Percentiles rank a stretch among this genome's conserved stretches.
These are phyloP conservation scores for Thinopyrum elongatum DNA, from an alignment of 176 grass and related monocot species.

Conservation along the genomic window DNA sequence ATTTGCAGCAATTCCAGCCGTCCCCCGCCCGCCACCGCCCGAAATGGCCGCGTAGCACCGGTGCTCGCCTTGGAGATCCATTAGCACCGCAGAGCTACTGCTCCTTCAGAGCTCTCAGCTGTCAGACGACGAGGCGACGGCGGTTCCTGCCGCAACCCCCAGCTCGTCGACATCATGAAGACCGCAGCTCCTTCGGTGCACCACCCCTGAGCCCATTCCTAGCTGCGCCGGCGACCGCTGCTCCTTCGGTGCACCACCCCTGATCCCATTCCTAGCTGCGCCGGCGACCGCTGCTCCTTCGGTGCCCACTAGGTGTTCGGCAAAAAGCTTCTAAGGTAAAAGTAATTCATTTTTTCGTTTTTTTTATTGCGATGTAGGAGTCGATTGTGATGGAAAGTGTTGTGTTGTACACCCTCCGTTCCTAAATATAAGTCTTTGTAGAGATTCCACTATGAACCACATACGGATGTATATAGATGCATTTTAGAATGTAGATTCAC, in stretches of 20 bases:
- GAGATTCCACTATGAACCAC: too few species aligned
- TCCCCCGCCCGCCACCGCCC: too few species aligned
- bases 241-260: neutral
- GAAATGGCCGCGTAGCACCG: neutral
- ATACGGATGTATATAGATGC: too few species aligned
- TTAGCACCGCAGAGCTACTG: neutral
- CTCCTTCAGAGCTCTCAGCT: neutral
- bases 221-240: too few species aligned
- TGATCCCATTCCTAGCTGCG: neutral
- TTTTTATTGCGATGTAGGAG: neutral
- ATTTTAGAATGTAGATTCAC: too few species aligned
- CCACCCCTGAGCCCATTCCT: too few species aligned
- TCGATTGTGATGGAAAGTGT: neutral
- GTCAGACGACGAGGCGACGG: neutral
- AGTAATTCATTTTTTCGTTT: neutral
- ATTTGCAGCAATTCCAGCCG: neutral
- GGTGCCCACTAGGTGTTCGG: neutral
- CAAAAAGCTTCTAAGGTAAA: neutral
- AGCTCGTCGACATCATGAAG: neutral
- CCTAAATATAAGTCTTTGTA: too few species aligned
- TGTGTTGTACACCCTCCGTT: too few species aligned
- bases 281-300: too few species aligned
- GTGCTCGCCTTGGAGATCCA: neutral
- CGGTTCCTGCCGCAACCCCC: neutral
- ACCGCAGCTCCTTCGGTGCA: neutral